Evolutionary conservation across 2,329 filamentous ascomycete species (phyloP), one percentile per base, ranked within the genome.

Genomic region (Metarhizium brunneum): DNA sequence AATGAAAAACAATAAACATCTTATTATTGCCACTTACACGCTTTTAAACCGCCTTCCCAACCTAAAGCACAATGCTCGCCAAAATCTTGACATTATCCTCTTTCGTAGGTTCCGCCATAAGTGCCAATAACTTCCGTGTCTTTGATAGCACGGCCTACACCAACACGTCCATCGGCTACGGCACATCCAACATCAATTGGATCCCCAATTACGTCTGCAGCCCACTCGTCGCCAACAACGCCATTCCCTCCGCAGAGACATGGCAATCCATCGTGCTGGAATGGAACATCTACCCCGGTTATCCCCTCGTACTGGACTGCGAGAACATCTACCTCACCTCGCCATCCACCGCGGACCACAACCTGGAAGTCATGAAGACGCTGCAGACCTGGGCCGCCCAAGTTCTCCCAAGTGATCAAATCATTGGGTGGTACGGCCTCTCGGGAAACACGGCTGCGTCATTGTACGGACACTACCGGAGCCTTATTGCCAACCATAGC

Each of bases 401-500:
- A 6, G 47, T 57, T n/a, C 51, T 57, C 14, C 52, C 55, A 5
- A 32, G n/a, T 4, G 29, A 20, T 20, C 52, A 54, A 38, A 57
- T 57, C 52, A 57, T 57, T 8, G 55, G 55, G n/a, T 57, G 55
- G 55, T 57, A 54, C 35, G 52, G 52, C 20, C 52, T 57, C n/a
- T 36, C 52, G 10, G 55, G 52, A 36, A 54, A 54, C 30, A 57
- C 55, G 4, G 20, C 38, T 6, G 20, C 52, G 5, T n/a, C 35
- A 10, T 40, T 54, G 4, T 54, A 50, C n/a, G 45, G 47, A 10
- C 47, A 54, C 52, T 57, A 57, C 52, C 29, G 40, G 16, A 36
- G 36, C 4, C 47, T 57, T 7, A 57, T 57, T 35, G 52, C 55
- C 43, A 57, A 57, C 20, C 47, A 57, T n/a, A 47, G 43, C 43